Percentiles rank a stretch among this genome's conserved stretches.
Conservation (phyloP, 352 stramenopile genomes). For the Pythium angustatum region DNA sequence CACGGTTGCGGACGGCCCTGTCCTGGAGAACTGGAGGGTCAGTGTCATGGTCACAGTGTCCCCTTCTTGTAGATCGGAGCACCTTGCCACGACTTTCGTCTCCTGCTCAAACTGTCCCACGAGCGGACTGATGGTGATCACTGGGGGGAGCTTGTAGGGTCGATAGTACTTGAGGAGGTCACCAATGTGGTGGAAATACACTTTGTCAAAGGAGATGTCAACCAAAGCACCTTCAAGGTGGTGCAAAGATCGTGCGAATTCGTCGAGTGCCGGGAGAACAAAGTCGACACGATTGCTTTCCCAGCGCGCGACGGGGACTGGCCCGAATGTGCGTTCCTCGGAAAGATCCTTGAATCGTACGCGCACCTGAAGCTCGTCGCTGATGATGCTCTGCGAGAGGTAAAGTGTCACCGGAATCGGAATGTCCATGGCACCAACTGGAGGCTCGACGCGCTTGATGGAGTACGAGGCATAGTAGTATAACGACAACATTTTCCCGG, state of each 20-base stretch:
- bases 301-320: slow-evolving; percentile 43
- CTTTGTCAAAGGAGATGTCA: slow-evolving; percentile 59
- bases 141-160: slow-evolving; percentile 61
- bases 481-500: slow-evolving; percentile 41
- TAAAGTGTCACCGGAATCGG: slow-evolving; percentile 42
- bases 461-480: slow-evolving; percentile 59
- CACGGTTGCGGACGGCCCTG: slow-evolving; percentile 10
- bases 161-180: slow-evolving; percentile 51
- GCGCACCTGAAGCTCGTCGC: slow-evolving; percentile 43
- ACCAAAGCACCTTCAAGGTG: slow-evolving; percentile 36
- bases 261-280: slow-evolving; percentile 40
- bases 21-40: slow-evolving; percentile 3
- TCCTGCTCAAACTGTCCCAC: slow-evolving; percentile 51
- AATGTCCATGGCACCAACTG: slow-evolving; percentile 60
- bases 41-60: slow-evolving; percentile 46
- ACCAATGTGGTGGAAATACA: slow-evolving; percentile 48
- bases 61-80: slow-evolving; percentile 38
- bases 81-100: slow-evolving; percentile 46
- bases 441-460: slow-evolving; percentile 49
- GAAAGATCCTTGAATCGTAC: slow-evolving; percentile 41
- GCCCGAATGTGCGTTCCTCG: slow-evolving; percentile 35
- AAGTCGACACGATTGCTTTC: slow-evolving; percentile 42
- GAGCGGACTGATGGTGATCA: slow-evolving; percentile 48
- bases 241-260: slow-evolving; percentile 35
- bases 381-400: slow-evolving; percentile 47